Evolutionary conservation across 73 alveolate genomes (phyloP).

Genomic region (Paraurostyla sp.): DNA sequence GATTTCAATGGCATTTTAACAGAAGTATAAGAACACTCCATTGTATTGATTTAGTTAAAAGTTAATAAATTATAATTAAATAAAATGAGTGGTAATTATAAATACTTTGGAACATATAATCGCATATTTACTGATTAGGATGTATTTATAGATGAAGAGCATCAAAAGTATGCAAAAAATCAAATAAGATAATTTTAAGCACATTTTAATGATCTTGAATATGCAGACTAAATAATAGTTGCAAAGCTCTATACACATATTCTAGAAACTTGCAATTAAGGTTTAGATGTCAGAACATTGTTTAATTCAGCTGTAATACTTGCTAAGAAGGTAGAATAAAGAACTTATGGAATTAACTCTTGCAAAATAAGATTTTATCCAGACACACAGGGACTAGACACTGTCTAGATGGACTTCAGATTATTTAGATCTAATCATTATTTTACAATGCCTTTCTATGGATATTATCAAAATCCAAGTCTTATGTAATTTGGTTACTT

Average conservation of each 20-base stretch:
- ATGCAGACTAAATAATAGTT: neutral
- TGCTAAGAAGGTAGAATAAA: neutral
- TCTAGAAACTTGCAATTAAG: neutral
- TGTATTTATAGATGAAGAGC: slow-evolving; percentile 20
- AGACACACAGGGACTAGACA: neutral
- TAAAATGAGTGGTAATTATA: too few relatives aligned
- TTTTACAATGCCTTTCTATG: neutral
- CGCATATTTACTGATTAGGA: too few relatives aligned
- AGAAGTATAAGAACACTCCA: neutral
- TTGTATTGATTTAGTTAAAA: neutral
- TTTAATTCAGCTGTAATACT: neutral
- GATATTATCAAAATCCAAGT: slow-evolving; percentile 34
- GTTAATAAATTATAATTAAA: too few relatives aligned
- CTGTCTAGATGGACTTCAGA: neutral
- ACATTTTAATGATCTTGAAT: neutral
- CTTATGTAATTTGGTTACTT: neutral
- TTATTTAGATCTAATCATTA: neutral
- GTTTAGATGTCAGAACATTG: neutral
- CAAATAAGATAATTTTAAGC: neutral
- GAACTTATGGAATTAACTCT: neutral
- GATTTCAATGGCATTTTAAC: slow-evolving; percentile 32
- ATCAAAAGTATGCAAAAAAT: neutral
- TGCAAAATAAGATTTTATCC: neutral
- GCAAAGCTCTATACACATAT: neutral
- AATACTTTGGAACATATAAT: too few relatives aligned